Conservation (phyloP, 768 basidiomycete species). For the Amanita pseudoporphyria region DNA sequence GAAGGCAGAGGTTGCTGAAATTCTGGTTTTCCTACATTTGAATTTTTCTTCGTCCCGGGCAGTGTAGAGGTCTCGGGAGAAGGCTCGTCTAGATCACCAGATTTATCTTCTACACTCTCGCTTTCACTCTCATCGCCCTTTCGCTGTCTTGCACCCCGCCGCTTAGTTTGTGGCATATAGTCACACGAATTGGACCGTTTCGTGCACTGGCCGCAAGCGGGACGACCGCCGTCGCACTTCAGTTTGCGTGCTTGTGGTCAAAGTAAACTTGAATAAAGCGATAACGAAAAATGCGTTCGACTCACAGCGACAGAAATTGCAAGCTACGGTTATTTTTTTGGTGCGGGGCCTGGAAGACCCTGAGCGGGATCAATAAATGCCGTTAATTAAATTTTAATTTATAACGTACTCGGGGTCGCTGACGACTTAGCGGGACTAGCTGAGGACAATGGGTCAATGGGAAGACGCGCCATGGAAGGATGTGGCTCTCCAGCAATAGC, state of each 20-base stretch:
- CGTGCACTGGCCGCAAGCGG: constrained; percentile 73
- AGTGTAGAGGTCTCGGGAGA: constrained; percentile 48
- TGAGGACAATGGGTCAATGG: constrained; percentile 29
- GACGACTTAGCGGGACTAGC: constrained; percentile 24
- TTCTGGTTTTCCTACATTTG: constrained; percentile 32
- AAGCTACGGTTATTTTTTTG: constrained; percentile 84
- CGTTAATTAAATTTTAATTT: constrained; percentile 11
- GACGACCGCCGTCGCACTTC: constrained; percentile 81
- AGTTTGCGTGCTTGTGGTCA: constrained; percentile 62
- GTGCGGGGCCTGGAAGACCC: constrained; percentile 58
- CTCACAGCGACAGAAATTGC: constrained; percentile 88
- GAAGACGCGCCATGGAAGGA: constrained; percentile 30
- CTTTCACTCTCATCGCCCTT: constrained; percentile 62
- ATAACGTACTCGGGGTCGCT: constrained; percentile 18
- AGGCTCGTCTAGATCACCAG: constrained; percentile 38
- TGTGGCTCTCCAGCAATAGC: constrained; percentile 36
- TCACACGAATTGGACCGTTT: constrained; percentile 75
- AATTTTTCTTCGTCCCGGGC: constrained; percentile 36
- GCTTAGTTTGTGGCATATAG: constrained; percentile 70
- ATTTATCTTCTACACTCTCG: constrained; percentile 53
- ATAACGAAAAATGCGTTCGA: constrained; percentile 13
- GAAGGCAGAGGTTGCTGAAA: constrained; percentile 31
- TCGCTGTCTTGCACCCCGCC: constrained; percentile 49
- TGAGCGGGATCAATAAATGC: constrained; percentile 15
- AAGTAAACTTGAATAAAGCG: constrained; percentile 9